These are phyloP conservation scores for Eucalyptus marginata DNA, from an alignment of 345 rosid genomes.

Conservation along the genomic window DNA sequence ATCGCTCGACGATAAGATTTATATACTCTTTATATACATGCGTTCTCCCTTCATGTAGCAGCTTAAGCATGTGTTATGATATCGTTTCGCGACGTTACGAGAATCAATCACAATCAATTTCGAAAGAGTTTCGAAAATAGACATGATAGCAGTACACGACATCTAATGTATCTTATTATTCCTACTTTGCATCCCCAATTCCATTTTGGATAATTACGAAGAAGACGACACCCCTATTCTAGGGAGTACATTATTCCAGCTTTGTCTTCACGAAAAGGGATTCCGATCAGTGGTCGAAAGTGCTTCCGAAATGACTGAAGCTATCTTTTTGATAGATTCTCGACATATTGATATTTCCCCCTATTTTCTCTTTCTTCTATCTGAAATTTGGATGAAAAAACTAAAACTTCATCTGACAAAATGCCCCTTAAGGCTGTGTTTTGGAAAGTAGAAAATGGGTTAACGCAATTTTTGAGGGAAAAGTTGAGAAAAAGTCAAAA, in stretches of 20 bases:
- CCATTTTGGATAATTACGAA: background rate
- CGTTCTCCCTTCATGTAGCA: too few relatives aligned
- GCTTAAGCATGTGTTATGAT: too few relatives aligned
- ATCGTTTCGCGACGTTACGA: too few relatives aligned
- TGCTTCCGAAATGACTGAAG: background rate
- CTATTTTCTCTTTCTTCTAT: background rate
- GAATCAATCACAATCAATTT: too few relatives aligned
- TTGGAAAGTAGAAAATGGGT: background rate
- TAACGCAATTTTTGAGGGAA: too few relatives aligned
- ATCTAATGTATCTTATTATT: background rate
- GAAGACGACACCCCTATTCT: background rate
- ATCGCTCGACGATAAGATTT: too few relatives aligned
- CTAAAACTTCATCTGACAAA: too few relatives aligned
- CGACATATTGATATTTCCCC: background rate
- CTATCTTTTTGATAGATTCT: background rate
- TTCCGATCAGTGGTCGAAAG: background rate
- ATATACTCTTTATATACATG: too few relatives aligned
- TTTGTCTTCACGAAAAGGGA: background rate
- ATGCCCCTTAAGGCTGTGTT: background rate
- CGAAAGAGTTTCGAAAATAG: too few relatives aligned
- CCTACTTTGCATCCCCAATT: background rate
- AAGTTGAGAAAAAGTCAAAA: background rate
- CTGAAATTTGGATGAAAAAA: too few relatives aligned
- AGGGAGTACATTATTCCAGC: background rate
- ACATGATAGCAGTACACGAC: too few relatives aligned